A percentile compares a stretch with the other conserved stretches of the same genome.
phyloP scores from a whole-genome alignment of 148 eudicot genomes.

The Beta vulgaris region DNA sequence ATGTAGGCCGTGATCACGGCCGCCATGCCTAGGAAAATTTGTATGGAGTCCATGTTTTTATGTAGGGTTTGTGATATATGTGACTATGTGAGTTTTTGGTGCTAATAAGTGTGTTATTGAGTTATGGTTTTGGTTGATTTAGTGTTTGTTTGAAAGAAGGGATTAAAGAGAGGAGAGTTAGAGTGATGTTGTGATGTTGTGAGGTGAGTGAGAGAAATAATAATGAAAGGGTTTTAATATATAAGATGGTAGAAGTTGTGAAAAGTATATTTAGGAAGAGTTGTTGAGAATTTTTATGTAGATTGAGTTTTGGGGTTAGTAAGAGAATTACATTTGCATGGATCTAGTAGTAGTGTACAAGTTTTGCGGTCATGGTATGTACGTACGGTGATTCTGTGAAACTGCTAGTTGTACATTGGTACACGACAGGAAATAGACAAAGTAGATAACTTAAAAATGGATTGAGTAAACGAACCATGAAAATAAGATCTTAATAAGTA shows the following conservation, averaged over 20 bases:
- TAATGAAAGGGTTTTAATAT: slow-evolving; percentile 28
- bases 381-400: too few relatives aligned
- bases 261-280: slow-evolving; percentile 42
- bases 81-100: background rate
- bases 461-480: too few relatives aligned
- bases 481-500: too few relatives aligned
- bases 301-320: slow-evolving; percentile 7
- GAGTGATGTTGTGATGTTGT: slow-evolving; percentile 8
- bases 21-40: slow-evolving; percentile 29
- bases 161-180: background rate
- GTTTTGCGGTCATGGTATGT: too few relatives aligned
- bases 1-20: slow-evolving; percentile 52
- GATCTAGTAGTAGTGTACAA: too few relatives aligned
- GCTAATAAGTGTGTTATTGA: background rate
- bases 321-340: too few relatives aligned
- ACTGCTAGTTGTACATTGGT: too few relatives aligned
- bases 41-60: slow-evolving; percentile 44
- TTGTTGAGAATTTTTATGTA: slow-evolving; percentile 46
- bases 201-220: slow-evolving; percentile 22
- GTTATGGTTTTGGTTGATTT: slow-evolving; percentile 1
- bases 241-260: slow-evolving; percentile 20
- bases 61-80: background rate
- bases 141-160: too few relatives aligned
- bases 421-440: too few relatives aligned
- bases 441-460: too few relatives aligned